phyloP scores from a whole-genome alignment of 257 asterid species.

The Jacaranda mimosifolia region DNA sequence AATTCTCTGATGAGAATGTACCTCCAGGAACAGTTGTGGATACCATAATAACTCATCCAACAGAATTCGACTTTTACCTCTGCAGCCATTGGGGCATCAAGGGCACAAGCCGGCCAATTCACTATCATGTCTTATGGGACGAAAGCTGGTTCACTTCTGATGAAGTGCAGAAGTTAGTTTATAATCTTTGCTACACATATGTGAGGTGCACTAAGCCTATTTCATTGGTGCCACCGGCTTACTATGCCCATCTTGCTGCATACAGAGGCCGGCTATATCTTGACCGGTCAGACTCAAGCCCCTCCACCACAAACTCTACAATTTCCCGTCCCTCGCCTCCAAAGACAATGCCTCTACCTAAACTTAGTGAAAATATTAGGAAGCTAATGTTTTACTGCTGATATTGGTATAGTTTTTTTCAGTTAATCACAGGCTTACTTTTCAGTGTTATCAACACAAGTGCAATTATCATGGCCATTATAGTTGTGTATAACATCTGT shows the following conservation, averaged over 20 bases:
- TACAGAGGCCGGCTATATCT: slow-evolving; percentile 90
- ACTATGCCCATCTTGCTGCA: slow-evolving; percentile 96
- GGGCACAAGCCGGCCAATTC: slow-evolving; percentile 94
- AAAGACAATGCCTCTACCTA: slow-evolving; percentile 75
- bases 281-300: slow-evolving; percentile 59
- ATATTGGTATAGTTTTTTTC: slow-evolving; percentile 19
- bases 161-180: slow-evolving; percentile 84
- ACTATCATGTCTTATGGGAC: slow-evolving; percentile 91
- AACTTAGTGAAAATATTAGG: slow-evolving; percentile 79
- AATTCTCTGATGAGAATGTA: slow-evolving; percentile 62
- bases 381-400: slow-evolving; percentile 95
- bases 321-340: slow-evolving; percentile 70
- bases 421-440: not conserved
- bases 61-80: slow-evolving; percentile 85
- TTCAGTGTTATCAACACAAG: slow-evolving; percentile 12
- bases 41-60: slow-evolving; percentile 79
- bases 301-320: slow-evolving; percentile 31
- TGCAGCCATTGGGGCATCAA: slow-evolving; percentile 97
- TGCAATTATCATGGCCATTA: not conserved
- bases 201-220: slow-evolving; percentile 96
- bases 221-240: slow-evolving; percentile 93
- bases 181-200: slow-evolving; percentile 92
- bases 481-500: not conserved
- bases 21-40: slow-evolving; percentile 98
- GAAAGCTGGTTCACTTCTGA: slow-evolving; percentile 87